Percentiles rank a stretch among this genome's conserved stretches.
phyloP scores from a whole-genome alignment of 306 rosid genomes.

The Prunus mongolica region DNA sequence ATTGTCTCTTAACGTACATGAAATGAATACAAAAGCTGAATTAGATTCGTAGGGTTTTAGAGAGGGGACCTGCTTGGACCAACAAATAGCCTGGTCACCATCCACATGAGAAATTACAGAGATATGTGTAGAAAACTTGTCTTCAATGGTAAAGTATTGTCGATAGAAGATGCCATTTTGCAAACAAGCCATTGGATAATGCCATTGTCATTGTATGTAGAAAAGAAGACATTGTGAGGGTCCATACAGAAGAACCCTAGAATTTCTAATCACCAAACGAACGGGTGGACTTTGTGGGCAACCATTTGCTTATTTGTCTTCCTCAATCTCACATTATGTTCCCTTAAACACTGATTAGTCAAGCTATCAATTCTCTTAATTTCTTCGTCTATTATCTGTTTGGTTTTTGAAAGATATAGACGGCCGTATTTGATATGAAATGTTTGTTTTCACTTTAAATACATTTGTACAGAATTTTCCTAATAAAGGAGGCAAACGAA shows the following conservation, averaged over 20 bases:
- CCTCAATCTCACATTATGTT: constrained; percentile 28
- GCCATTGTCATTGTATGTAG: constrained; percentile 27
- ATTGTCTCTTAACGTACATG: constrained; percentile 23
- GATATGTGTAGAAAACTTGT: constrained; percentile 30
- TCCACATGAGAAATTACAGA: constrained; percentile 36
- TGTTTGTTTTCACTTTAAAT: constrained; percentile 22
- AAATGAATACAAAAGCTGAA: constrained; percentile 19
- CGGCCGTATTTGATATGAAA: constrained; percentile 6
- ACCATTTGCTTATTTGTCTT: constrained; percentile 37
- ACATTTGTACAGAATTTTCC: constrained; percentile 5
- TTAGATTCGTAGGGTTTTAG: constrained; percentile 25
- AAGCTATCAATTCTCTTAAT: constrained; percentile 13
- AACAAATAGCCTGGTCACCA: constrained; percentile 31
- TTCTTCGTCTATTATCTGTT: background rate
- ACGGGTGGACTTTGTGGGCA: constrained; percentile 31
- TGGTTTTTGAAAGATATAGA: background rate
- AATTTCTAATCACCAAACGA: constrained; percentile 14
- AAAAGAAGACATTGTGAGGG: constrained; percentile 43
- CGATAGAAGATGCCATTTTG: constrained; percentile 34
- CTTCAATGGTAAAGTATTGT: constrained; percentile 33
- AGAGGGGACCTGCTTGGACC: constrained; percentile 30
- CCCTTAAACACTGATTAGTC: constrained; percentile 23
- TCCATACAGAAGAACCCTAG: constrained; percentile 31
- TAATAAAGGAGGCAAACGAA: background rate
- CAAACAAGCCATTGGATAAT: constrained; percentile 25